These are phyloP conservation scores for Onygena corvina DNA, from an alignment of 2,329 filamentous ascomycete species.

Conservation along the genomic window DNA sequence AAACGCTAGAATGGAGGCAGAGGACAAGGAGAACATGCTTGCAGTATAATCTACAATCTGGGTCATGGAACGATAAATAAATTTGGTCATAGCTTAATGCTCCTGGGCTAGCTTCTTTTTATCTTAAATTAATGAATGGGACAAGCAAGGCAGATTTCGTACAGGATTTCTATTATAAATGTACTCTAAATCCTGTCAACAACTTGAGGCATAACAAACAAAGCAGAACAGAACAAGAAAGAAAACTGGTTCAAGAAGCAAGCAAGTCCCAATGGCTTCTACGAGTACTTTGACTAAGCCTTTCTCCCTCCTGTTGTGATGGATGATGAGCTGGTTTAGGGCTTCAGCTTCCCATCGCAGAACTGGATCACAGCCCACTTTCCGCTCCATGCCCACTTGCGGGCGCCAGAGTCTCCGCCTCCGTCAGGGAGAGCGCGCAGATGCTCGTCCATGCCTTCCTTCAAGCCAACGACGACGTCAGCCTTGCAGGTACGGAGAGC, in stretches of 20 bases:
- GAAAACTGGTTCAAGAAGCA: no score
- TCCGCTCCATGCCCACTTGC: slow-evolving; percentile 90
- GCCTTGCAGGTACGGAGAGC: slow-evolving; percentile 92
- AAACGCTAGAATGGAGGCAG: slow-evolving; percentile 13
- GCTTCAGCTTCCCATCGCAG: slow-evolving; percentile 50
- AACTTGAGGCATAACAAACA: no score
- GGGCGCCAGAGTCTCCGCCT: slow-evolving; percentile 54
- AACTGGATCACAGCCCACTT: slow-evolving; percentile 95
- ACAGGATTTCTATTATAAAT: slow-evolving; percentile 2
- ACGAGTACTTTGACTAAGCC: no score
- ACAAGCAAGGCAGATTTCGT: no score
- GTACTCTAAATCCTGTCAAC: background rate
- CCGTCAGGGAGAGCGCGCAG: slow-evolving; percentile 56
- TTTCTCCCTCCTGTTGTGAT: no score
- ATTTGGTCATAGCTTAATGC: background rate
- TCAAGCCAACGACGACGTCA: slow-evolving; percentile 84
- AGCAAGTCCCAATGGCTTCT: no score
- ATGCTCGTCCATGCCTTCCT: slow-evolving; percentile 68
- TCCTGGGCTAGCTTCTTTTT: no score
- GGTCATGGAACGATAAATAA: background rate
- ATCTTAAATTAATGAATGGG: no score
- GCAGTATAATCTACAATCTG: slow-evolving; percentile 6
- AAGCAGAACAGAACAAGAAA: no score
- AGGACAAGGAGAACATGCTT: slow-evolving; percentile 27
- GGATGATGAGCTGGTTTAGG: no score